Conservation (phyloP, 2,329 filamentous ascomycete species). For the Biscogniauxia sp. region DNA sequence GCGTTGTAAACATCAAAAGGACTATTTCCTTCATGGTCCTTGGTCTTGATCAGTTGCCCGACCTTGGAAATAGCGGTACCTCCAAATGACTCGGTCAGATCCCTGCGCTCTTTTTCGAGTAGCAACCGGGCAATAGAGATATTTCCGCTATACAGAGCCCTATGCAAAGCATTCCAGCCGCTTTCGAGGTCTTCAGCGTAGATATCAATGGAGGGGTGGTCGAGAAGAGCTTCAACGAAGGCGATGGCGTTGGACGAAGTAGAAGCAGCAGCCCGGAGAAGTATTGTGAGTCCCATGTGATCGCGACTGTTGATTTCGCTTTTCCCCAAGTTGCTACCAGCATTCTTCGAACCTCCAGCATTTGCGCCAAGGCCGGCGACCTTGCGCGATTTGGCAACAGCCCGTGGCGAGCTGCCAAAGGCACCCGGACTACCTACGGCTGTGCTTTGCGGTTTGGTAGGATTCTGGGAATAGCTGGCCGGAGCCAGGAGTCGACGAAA, state of each 20-base stretch:
- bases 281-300: slow-evolving; percentile 73
- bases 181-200: slow-evolving; percentile 87
- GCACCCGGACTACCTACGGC: slow-evolving; percentile 41
- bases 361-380: slow-evolving; percentile 48
- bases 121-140: slow-evolving; percentile 80
- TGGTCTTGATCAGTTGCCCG: slow-evolving; percentile 84
- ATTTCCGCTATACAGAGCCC: slow-evolving; percentile 87
- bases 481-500: slow-evolving; percentile 87
- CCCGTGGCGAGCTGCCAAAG: slow-evolving; percentile 49
- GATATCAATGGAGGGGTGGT: slow-evolving; percentile 79
- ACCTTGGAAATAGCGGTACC: slow-evolving; percentile 59
- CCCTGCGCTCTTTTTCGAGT: slow-evolving; percentile 71
- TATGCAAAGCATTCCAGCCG: slow-evolving; percentile 92
- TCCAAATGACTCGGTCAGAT: slow-evolving; percentile 58
- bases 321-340: slow-evolving; percentile 43
- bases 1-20: slow-evolving; percentile 91
- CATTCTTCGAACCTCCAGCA: slow-evolving; percentile 43
- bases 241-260: slow-evolving; percentile 63
- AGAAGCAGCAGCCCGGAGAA: slow-evolving; percentile 82
- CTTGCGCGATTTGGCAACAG: slow-evolving; percentile 50
- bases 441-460: slow-evolving; percentile 50
- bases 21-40: slow-evolving; percentile 91
- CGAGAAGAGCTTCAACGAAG: slow-evolving; percentile 77
- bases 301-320: slow-evolving; percentile 85
- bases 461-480: slow-evolving; percentile 54